phyloP scores from a whole-genome alignment of 1,284 basidiomycete genomes.

The Melampsora larici-populina region DNA sequence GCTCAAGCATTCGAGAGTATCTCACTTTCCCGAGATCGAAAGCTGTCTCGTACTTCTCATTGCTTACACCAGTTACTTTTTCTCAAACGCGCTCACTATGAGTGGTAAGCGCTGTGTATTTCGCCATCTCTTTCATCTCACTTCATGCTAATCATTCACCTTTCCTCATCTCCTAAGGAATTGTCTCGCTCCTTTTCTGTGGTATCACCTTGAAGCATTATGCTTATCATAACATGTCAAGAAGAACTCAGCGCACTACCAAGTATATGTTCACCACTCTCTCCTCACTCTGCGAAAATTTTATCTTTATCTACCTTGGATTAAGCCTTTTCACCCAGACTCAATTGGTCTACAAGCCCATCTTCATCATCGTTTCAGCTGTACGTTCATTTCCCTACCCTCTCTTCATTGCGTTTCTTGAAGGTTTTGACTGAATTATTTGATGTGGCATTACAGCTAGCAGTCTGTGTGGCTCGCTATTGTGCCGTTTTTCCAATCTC shows the following conservation, averaged over 20 bases:
- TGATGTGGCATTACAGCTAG: constrained; percentile 58
- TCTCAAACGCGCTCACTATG: constrained; percentile 90
- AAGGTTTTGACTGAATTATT: constrained; percentile 10
- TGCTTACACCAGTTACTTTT: constrained; percentile 98
- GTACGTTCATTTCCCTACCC: constrained; percentile 51
- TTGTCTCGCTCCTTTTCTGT: constrained; percentile 96
- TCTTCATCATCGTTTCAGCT: constrained; percentile 87
- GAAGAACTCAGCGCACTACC: constrained; percentile 86
- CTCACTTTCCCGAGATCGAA: constrained; percentile 83
- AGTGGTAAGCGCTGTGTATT: constrained; percentile 60
- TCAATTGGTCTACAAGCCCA: constrained; percentile 84
- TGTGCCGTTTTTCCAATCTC: constrained; percentile 96
- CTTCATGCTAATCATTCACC: neutral
- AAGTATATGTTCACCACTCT: constrained; percentile 91
- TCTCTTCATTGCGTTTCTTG: neutral
- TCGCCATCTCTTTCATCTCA: neutral
- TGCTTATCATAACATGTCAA: constrained; percentile 98
- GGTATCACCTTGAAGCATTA: constrained; percentile 99
- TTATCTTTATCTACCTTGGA: constrained; percentile 99
- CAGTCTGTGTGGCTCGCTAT: constrained; percentile 91
- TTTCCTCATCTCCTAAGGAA: constrained; percentile 58
- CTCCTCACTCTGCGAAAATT: constrained; percentile 94
- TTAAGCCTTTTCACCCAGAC: constrained; percentile 88
- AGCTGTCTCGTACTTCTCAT: constrained; percentile 88
- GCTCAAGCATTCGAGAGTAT: constrained; percentile 88